Evolutionary conservation across 1,284 basidiomycete species (phyloP).

Genomic region (Apiotrichum montevideense): DNA sequence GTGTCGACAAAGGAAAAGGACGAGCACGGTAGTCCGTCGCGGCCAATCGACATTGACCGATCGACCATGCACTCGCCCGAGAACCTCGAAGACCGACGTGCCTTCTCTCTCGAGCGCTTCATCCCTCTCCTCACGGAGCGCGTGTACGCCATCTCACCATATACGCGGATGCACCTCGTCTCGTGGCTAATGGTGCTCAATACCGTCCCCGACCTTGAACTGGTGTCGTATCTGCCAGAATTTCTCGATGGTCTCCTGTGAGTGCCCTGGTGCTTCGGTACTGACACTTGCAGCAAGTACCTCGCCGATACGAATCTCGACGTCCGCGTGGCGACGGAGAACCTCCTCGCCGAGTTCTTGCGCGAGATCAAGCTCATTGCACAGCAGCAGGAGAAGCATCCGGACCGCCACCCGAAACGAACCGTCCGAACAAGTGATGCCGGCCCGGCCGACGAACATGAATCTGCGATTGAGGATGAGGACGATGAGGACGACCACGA

Average conservation of each 20-base stretch:
- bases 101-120: constrained; percentile 90
- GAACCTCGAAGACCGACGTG: constrained; percentile 44
- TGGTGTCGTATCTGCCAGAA: constrained; percentile 88
- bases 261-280: constrained; percentile 41
- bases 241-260: constrained; percentile 90
- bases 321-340: constrained; percentile 85
- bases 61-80: constrained; percentile 6
- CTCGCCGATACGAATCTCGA: constrained; percentile 92
- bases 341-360: constrained; percentile 84
- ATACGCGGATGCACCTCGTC: constrained; percentile 91
- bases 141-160: constrained; percentile 91
- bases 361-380: constrained; percentile 86
- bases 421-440: not conserved
- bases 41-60: constrained; percentile 6
- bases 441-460: constrained; percentile 3
- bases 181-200: constrained; percentile 96
- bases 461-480: constrained; percentile 16
- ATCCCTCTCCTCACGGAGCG: constrained; percentile 89
- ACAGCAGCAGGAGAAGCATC: constrained; percentile 55
- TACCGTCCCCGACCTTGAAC: constrained; percentile 91
- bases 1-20: constrained; percentile 6
- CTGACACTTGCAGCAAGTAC: constrained; percentile 62
- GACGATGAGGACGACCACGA: constrained; percentile 30
- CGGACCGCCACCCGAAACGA: constrained; percentile 15
- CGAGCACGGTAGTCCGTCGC: not conserved